These are phyloP conservation scores for Primulina tabacum DNA, from an alignment of 257 asterid genomes.

Conservation along the genomic window DNA sequence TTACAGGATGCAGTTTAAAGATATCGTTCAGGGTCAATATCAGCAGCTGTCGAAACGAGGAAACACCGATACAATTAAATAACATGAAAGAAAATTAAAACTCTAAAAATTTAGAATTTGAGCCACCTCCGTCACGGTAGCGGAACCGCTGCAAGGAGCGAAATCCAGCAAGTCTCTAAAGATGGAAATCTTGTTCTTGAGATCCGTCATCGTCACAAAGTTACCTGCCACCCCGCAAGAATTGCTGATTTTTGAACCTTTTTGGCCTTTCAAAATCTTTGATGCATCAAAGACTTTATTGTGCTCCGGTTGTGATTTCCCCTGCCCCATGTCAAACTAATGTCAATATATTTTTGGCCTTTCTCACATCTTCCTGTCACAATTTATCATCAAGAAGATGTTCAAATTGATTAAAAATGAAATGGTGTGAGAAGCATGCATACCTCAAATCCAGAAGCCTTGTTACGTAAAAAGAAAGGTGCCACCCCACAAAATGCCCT, in stretches of 20 bases:
- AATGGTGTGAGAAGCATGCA: neutral
- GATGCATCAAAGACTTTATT: conserved; percentile 28
- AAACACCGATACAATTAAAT: neutral
- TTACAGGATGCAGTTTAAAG: conserved; percentile 44
- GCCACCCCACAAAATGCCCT: conserved; percentile 49
- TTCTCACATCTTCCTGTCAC: neutral
- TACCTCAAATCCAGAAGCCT: conserved; percentile 47
- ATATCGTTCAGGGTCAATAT: conserved; percentile 68
- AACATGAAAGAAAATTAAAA: neutral
- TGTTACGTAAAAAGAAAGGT: conserved; percentile 46
- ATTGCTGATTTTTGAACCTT: conserved; percentile 31
- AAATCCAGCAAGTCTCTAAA: conserved; percentile 83
- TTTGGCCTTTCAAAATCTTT: conserved; percentile 29
- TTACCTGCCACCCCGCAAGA: conserved; percentile 45
- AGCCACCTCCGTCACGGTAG: conserved; percentile 59
- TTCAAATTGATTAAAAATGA: neutral
- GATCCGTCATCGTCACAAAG: conserved; percentile 47
- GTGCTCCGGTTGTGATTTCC: conserved; percentile 31
- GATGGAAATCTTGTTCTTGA: conserved; percentile 58
- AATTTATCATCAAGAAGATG: neutral
- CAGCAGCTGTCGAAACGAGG: conserved; percentile 46
- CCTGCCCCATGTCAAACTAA: conserved; percentile 37
- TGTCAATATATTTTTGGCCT: neutral
- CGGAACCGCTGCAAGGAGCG: conserved; percentile 65
- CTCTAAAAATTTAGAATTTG: neutral